Conservation (phyloP, 2,329 filamentous ascomycete species). For the Sporothrix phasma region DNA sequence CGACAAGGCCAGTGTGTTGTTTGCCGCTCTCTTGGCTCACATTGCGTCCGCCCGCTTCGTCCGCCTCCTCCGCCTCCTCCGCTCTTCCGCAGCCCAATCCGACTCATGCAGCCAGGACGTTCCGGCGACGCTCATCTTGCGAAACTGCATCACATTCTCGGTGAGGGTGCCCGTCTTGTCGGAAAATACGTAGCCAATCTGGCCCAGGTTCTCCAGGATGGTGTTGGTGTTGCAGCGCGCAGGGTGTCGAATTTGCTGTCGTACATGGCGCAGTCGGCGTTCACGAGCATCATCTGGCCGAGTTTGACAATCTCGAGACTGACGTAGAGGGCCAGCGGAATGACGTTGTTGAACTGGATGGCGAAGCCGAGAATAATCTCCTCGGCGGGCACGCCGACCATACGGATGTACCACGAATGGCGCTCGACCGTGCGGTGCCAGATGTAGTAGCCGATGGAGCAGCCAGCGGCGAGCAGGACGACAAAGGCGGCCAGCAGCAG, state of each 20-base stretch:
- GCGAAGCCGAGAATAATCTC: conserved; percentile 82
- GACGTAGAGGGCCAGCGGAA: conserved; percentile 84
- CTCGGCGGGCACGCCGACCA: conserved; percentile 63
- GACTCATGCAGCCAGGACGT: conserved; percentile 77
- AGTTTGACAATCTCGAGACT: conserved; percentile 82
- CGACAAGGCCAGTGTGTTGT: not conserved
- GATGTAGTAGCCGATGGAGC: conserved; percentile 69
- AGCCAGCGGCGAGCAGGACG: conserved; percentile 65
- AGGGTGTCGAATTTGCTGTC: conserved; percentile 71
- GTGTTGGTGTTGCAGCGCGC: conserved; percentile 88
- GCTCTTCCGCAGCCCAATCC: too few relatives aligned
- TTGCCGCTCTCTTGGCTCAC: not conserved
- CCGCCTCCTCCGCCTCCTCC: conserved; percentile 13
- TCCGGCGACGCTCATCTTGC: conserved; percentile 81
- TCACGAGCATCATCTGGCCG: conserved; percentile 66
- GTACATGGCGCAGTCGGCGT: conserved; percentile 81
- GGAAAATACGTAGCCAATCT: conserved; percentile 82
- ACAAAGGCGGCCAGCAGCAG: conserved; percentile 73
- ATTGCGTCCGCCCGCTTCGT: conserved; percentile 1
- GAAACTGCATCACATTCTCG: conserved; percentile 91
- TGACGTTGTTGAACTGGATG: conserved; percentile 96
- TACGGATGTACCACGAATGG: conserved; percentile 63
- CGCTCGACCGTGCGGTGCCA: conserved; percentile 62
- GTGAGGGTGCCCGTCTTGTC: conserved; percentile 94
- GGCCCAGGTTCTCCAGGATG: conserved; percentile 87